Evolutionary conservation across 306 rosid genomes (phyloP), one percentile per base, ranked within the genome.

Genomic region (Cicer yamashitae): DNA sequence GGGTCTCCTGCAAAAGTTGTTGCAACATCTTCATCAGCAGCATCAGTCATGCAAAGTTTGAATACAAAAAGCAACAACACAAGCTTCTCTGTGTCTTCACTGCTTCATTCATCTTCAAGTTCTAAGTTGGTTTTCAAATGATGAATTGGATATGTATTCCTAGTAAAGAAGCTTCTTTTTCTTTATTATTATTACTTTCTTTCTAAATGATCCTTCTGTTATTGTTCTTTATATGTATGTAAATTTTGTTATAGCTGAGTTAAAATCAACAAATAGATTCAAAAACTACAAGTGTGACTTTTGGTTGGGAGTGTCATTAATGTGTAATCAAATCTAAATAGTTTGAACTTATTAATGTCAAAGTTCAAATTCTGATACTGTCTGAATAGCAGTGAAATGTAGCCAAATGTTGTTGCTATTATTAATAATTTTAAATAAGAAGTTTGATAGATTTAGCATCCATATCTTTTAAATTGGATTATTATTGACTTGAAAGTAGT

Each of bases 31-130:
- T 87, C 98, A 51, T 70, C 91, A 20, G 81, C 82, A 34, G 81
- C 82, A 34, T 64, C 90, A 54, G 68, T 50, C 2, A 74, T 74
- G 81, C 90, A 78, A 81, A 73, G 74, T 83, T 83, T 82, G 88
- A 77, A 70, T 51, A 68, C 86, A 8, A 86, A 83, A 84, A 88
- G 88, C 81, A 88, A 81, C 40, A 77, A 89, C 79, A 70, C 94
- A 37, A 88, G 89, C 75, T 87, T 92, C 80, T 92, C 98, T 39
- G 89, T 86, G 5, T 87, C 96, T 56, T 86, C 98, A 52, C 73
- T 87, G 48, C 82, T 89, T 66, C 82, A 83, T 64, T 85, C 86
- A 13, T 80, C 89, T 34, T 87, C 89, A 76, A 77, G 87, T 85
- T 81, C 77, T 20, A 81, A 86, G 50, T 1, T 69, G 38, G 63